These are phyloP conservation scores for Pilasporangium apinafurcum DNA, from an alignment of 352 stramenopile genomes.

Conservation along the genomic window DNA sequence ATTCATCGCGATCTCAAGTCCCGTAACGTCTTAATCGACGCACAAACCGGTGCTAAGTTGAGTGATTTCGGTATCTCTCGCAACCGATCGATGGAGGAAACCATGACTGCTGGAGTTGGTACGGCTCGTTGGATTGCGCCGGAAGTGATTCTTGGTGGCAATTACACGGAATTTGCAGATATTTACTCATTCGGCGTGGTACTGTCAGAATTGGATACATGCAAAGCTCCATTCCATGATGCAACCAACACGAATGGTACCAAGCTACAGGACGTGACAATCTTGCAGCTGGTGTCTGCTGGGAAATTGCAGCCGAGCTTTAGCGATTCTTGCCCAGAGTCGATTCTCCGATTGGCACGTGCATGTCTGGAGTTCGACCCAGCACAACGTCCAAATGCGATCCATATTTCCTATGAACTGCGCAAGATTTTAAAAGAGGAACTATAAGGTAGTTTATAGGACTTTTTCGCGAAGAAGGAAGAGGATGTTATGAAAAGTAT, in stretches of 20 bases:
- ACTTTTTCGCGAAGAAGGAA: neutral
- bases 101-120: slow-evolving; percentile 57
- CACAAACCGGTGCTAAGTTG: slow-evolving; percentile 47
- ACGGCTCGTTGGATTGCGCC: slow-evolving; percentile 51
- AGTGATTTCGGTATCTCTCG: slow-evolving; percentile 68
- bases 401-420: slow-evolving; percentile 75
- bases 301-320: slow-evolving; percentile 68
- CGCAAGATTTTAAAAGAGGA: slow-evolving; percentile 74
- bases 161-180: slow-evolving; percentile 49
- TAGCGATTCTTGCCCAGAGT: slow-evolving; percentile 29
- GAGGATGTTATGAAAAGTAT: neutral
- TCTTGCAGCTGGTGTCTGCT: slow-evolving; percentile 57
- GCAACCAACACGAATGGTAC: slow-evolving; percentile 50
- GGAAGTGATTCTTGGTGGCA: slow-evolving; percentile 37
- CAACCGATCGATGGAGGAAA: slow-evolving; percentile 45
- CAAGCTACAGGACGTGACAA: slow-evolving; percentile 59
- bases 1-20: slow-evolving; percentile 70
- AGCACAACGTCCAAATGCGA: slow-evolving; percentile 54
- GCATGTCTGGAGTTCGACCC: slow-evolving; percentile 66
- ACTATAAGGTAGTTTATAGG: slow-evolving; percentile 18
- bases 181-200: slow-evolving; percentile 54
- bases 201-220: slow-evolving; percentile 61
- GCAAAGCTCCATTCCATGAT: slow-evolving; percentile 54
- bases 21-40: slow-evolving; percentile 60
- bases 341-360: slow-evolving; percentile 49